phyloP scores from a whole-genome alignment of 441 rosid genomes.

The Mallotus repandus region DNA sequence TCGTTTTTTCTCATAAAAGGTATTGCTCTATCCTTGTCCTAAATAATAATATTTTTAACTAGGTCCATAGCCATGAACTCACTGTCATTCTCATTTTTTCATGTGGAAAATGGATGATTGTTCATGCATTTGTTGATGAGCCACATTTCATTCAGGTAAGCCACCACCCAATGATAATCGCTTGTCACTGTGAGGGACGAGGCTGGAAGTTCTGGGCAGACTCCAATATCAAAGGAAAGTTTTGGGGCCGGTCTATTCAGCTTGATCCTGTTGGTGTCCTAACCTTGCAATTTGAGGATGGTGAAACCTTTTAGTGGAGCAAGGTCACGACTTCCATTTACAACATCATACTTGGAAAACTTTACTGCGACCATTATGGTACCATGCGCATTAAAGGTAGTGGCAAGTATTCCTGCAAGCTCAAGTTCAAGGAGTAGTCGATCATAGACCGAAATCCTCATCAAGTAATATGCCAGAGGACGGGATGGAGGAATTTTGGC shows the following conservation, averaged over 20 bases:
- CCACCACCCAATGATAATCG: conserved; percentile 95
- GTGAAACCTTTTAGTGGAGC: conserved; percentile 91
- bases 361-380: conserved; percentile 94
- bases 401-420: conserved; percentile 75
- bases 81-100: conserved; percentile 1
- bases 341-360: conserved; percentile 89
- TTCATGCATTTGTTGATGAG: conserved; percentile 23
- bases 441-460: conserved; percentile 94
- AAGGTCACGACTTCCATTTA: conserved; percentile 96
- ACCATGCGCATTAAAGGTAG: conserved; percentile 90
- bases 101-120: neutral
- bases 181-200: conserved; percentile 97
- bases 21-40: conserved; percentile 19
- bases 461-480: conserved; percentile 50
- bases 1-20: conserved; percentile 91
- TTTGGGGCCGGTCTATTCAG: conserved; percentile 98
- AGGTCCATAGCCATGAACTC: neutral
- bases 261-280: conserved; percentile 93
- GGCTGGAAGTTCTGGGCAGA: conserved; percentile 99
- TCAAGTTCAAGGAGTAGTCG: conserved; percentile 96
- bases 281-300: conserved; percentile 80
- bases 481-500: too few relatives aligned
- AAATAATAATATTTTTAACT: neutral
- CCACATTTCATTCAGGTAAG: conserved; percentile 63
- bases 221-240: conserved; percentile 93